These are phyloP conservation scores for Paramecium sexaurelia DNA, from an alignment of 73 alveolate genomes.

Conservation along the genomic window DNA sequence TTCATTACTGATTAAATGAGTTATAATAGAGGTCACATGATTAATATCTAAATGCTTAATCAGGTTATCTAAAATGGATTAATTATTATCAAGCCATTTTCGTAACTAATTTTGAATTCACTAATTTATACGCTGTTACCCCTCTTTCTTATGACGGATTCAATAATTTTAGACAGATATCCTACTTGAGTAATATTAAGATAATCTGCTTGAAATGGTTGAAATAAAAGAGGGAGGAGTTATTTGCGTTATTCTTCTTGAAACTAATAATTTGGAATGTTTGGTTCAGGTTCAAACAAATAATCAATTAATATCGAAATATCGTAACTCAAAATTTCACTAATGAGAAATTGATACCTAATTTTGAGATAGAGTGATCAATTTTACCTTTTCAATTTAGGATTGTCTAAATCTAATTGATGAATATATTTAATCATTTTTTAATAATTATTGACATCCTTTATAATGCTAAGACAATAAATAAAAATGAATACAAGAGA, in stretches of 20 bases:
- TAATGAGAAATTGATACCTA: not conserved
- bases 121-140: not conserved
- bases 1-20: not conserved
- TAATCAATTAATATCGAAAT: not conserved
- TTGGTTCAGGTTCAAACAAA: constrained; percentile 20
- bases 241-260: not conserved
- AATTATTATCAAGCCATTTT: not conserved
- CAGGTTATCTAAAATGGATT: not conserved
- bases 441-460: not conserved
- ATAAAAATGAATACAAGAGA: not conserved
- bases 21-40: not conserved
- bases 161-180: not conserved
- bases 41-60: not conserved
- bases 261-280: not conserved
- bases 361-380: not conserved
- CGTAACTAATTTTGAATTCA: not conserved
- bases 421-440: not conserved
- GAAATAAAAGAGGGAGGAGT: not conserved
- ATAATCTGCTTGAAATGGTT: not conserved
- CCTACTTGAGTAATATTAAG: not conserved
- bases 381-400: not conserved
- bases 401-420: not conserved
- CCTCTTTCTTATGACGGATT: not conserved
- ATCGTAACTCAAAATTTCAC: constrained; percentile 16
- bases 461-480: not conserved